Conservation (phyloP, 2,329 filamentous ascomycete species). For the Biscogniauxia sp. region DNA sequence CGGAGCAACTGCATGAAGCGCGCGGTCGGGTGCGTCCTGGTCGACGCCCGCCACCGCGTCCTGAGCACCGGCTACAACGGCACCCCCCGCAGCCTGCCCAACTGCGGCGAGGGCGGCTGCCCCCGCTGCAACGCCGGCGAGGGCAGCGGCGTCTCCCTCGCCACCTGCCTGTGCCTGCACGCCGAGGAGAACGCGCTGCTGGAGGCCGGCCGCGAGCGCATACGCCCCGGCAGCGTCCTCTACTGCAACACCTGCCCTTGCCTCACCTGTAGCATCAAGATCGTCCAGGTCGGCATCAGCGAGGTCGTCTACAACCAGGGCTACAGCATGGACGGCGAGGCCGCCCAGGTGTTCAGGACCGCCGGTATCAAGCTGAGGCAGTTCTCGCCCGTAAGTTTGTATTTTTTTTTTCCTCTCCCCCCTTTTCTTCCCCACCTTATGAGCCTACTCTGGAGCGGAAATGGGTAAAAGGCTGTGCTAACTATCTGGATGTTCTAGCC, state of each 20-base stretch:
- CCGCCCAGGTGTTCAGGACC: slow-evolving; percentile 76
- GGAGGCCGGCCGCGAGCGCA: slow-evolving; percentile 88
- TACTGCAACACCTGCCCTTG: slow-evolving; percentile 98
- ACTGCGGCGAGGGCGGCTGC: slow-evolving; percentile 93
- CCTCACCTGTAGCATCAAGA: slow-evolving; percentile 97
- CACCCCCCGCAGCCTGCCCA: slow-evolving; percentile 82
- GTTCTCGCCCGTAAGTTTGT: slow-evolving; percentile 71
- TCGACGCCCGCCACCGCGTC: slow-evolving; percentile 75
- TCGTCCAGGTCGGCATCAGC: slow-evolving; percentile 90
- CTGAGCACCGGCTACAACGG: slow-evolving; percentile 97
- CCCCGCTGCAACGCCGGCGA: slow-evolving; percentile 76
- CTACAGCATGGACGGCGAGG: slow-evolving; percentile 90
- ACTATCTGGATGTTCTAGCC: slow-evolving; percentile 38
- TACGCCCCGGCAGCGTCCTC: slow-evolving; percentile 76
- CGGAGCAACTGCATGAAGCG: slow-evolving; percentile 98
- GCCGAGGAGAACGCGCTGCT: slow-evolving; percentile 96
- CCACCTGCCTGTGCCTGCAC: slow-evolving; percentile 93
- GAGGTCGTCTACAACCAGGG: slow-evolving; percentile 94
- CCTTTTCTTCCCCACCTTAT: slow-evolving; percentile 6
- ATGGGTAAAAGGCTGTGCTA: slow-evolving; percentile 9
- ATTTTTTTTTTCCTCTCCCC: background rate
- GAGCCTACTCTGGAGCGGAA: background rate
- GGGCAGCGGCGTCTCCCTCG: slow-evolving; percentile 68
- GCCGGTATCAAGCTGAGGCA: slow-evolving; percentile 84
- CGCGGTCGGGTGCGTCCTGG: slow-evolving; percentile 89